Percentiles rank a stretch among this genome's conserved stretches.
Evolutionary conservation across 2,329 filamentous ascomycete genomes (phyloP).

Genomic region (Microascus cirrosus): DNA sequence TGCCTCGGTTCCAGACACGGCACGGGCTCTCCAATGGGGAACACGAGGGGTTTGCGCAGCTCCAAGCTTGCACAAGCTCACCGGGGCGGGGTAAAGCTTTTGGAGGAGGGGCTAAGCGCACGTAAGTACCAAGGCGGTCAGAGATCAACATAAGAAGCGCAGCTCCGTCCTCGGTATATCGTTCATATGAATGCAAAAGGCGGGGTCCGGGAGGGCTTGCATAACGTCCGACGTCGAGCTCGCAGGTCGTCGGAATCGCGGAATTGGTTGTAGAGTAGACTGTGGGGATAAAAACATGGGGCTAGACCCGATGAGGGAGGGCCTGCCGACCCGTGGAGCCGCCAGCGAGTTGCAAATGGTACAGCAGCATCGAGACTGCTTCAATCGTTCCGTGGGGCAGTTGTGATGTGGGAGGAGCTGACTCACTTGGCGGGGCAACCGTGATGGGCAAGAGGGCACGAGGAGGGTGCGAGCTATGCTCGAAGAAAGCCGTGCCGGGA

Average conservation of each 20-base stretch:
- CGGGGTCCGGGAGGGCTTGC: too few species aligned
- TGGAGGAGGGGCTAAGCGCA: neutral
- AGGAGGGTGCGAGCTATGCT: too few species aligned
- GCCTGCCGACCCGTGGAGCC: neutral
- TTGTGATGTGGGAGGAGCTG: neutral
- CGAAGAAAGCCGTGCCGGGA: too few species aligned
- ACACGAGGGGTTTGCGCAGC: neutral
- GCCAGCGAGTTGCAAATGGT: too few species aligned
- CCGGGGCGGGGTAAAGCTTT: neutral
- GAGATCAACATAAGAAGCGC: neutral
- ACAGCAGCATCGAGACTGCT: too few species aligned
- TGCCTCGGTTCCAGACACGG: neutral
- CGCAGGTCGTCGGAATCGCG: neutral
- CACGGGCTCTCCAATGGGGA: neutral
- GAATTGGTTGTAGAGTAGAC: neutral
- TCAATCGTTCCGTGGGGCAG: too few species aligned
- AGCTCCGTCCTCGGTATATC: too few species aligned
- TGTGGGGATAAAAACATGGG: neutral
- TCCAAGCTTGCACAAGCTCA: neutral
- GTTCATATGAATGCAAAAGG: too few species aligned
- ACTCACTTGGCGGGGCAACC: neutral
- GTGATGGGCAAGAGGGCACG: too few species aligned
- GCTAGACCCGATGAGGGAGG: conserved; percentile 1
- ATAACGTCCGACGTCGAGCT: neutral
- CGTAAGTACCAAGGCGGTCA: neutral